Percentiles rank a stretch among this genome's conserved stretches.
Conservation (phyloP, 1,284 basidiomycete species). For the Trichosporon asahii region DNA sequence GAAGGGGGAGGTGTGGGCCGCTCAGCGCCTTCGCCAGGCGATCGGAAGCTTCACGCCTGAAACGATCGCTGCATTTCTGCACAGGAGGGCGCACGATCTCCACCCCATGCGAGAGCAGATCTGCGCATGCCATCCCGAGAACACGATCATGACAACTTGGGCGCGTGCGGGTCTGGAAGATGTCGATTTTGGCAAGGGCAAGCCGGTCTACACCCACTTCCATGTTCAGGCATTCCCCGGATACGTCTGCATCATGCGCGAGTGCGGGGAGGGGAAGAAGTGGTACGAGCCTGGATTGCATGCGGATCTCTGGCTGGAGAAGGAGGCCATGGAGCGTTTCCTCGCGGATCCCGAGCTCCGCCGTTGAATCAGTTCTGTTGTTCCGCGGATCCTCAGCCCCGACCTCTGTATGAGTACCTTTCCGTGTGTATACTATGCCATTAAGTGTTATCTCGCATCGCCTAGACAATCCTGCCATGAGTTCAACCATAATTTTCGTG, state of each 20-base stretch:
- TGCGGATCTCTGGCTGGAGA: conserved; percentile 18
- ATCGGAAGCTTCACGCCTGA: conserved; percentile 36
- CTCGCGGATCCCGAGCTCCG: conserved; percentile 13
- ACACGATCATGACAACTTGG: conserved; percentile 53
- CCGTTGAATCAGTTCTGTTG: background rate
- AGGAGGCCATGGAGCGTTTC: conserved; percentile 14
- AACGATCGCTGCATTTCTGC: conserved; percentile 48
- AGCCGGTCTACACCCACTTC: conserved; percentile 39
- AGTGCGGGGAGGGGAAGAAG: background rate
- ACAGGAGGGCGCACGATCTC: conserved; percentile 51
- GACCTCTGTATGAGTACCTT: background rate
- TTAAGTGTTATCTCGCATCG: too few species aligned
- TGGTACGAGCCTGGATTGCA: conserved; percentile 21
- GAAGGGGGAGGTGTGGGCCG: conserved; percentile 12
- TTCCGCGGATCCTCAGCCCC: too few species aligned
- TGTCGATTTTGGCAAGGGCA: conserved; percentile 50
- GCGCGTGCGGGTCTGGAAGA: conserved; percentile 49
- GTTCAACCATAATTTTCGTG: too few species aligned
- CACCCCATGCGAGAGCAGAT: conserved; percentile 48
- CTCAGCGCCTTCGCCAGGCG: conserved; percentile 40
- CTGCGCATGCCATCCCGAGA: conserved; percentile 50
- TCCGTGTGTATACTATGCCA: background rate
- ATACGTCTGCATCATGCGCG: conserved; percentile 11
- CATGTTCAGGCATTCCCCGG: conserved; percentile 17
- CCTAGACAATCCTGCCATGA: too few species aligned